A percentile compares a stretch with the other conserved stretches of the same genome.
Conservation (phyloP, 495 filamentous ascomycete species). For the Acidomyces sp. region DNA sequence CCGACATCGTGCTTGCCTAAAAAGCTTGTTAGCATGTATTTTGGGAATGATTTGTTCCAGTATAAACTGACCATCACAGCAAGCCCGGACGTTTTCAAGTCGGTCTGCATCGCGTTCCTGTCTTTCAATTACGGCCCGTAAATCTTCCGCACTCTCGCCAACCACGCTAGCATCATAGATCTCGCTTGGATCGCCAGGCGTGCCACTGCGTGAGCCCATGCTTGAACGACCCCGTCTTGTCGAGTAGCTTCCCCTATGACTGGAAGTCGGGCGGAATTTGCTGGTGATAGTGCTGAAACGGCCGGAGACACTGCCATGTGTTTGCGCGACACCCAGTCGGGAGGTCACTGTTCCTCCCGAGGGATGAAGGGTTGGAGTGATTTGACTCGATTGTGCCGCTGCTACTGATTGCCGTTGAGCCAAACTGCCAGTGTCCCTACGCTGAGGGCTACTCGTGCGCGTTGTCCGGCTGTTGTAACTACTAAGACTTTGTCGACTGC, state of each 20-base stretch:
- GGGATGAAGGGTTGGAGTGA: not conserved
- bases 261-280: conserved; percentile 17
- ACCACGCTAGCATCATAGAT: conserved; percentile 59
- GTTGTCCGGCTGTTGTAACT: conserved; percentile 67
- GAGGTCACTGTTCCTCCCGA: not conserved
- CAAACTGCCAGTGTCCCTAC: conserved; percentile 16
- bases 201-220: not conserved
- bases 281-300: conserved; percentile 25
- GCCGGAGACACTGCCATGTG: conserved; percentile 23
- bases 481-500: conserved; percentile 54
- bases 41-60: not conserved
- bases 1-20: conserved; percentile 23
- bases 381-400: conserved; percentile 24
- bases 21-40: conserved; percentile 1
- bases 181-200: conserved; percentile 6
- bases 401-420: conserved; percentile 33
- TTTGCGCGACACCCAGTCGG: no score
- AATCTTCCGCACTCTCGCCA: conserved; percentile 66
- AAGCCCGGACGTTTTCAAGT: conserved; percentile 90
- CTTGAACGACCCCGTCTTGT: not conserved
- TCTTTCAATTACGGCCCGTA: conserved; percentile 58
- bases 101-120: conserved; percentile 62
- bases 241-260: conserved; percentile 8
- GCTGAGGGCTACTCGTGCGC: conserved; percentile 42
- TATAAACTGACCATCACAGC: conserved; percentile 73